phyloP scores from a whole-genome alignment of 2,329 filamentous ascomycete species.

The Cryphonectria japonica region DNA sequence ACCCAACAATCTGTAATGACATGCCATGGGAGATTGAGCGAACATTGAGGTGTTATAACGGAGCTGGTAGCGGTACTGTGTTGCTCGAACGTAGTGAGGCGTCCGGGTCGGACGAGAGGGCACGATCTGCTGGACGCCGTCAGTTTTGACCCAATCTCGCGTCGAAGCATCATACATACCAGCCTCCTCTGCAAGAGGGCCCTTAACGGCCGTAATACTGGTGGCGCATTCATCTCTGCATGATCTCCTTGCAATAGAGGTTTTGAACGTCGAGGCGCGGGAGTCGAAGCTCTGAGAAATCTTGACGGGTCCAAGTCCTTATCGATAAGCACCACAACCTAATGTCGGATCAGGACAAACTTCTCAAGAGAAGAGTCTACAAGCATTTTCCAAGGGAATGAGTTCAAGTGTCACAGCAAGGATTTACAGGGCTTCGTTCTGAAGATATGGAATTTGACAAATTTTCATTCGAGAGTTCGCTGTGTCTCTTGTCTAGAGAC shows the following conservation, averaged over 20 bases:
- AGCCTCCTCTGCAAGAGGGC: conserved; percentile 37
- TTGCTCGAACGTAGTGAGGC: conserved; percentile 23
- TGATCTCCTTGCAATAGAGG: conserved; percentile 22
- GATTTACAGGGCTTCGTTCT: not conserved
- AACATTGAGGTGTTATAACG: conserved; percentile 28
- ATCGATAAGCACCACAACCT: conserved; percentile 26
- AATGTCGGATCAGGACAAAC: not conserved
- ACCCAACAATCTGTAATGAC: not conserved
- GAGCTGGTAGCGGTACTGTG: conserved; percentile 23
- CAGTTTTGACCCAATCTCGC: conserved; percentile 16
- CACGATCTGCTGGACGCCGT: conserved; percentile 33
- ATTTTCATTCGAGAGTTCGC: not conserved
- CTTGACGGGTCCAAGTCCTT: conserved; percentile 19
- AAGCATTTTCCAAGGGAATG: not conserved
- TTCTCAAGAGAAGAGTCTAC: not conserved
- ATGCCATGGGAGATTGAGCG: not conserved
- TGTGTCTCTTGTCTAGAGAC: not conserved
- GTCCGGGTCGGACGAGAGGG: conserved; percentile 25
- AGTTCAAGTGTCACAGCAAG: not conserved
- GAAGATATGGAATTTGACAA: not conserved
- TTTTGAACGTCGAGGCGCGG: conserved; percentile 16
- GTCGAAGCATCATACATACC: conserved; percentile 31
- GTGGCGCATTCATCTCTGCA: conserved; percentile 41
- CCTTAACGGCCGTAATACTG: conserved; percentile 43
- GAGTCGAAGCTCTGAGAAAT: conserved; percentile 25